These are phyloP conservation scores for Pontederia crassipes DNA, from an alignment of 176 grass and related monocot genomes.

Conservation along the genomic window DNA sequence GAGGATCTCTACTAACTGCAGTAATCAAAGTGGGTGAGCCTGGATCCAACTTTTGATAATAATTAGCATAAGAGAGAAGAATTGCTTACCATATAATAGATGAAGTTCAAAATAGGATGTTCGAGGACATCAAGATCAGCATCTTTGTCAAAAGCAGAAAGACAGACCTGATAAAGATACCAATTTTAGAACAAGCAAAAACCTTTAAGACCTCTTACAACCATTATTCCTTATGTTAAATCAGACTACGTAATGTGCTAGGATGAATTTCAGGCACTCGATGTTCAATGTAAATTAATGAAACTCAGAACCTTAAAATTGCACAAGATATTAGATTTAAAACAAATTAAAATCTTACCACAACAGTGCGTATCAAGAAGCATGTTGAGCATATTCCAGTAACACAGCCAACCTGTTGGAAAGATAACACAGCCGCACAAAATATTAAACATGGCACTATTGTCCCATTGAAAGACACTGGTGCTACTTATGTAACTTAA, in stretches of 20 bases:
- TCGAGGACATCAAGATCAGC: constrained; percentile 70
- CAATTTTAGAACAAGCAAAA: too few species aligned
- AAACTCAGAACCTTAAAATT: neutral
- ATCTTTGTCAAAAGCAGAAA: constrained; percentile 50
- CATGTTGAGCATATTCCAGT: constrained; percentile 25
- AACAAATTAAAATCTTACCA: constrained; percentile 10
- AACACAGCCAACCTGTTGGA: constrained; percentile 13
- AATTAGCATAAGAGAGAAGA: constrained; percentile 1
- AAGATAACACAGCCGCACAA: neutral
- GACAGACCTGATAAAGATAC: neutral
- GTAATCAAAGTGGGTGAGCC: neutral
- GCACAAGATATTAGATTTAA: neutral
- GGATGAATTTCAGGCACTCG: neutral
- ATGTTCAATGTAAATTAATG: too few species aligned
- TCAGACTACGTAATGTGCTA: neutral
- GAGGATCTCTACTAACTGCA: constrained; percentile 67
- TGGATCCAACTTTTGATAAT: neutral
- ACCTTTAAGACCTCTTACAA: neutral
- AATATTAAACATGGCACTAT: too few species aligned
- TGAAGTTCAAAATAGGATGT: constrained; percentile 70
- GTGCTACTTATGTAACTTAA: too few species aligned
- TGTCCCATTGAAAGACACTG: too few species aligned
- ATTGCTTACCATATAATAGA: constrained; percentile 60
- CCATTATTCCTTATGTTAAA: neutral
- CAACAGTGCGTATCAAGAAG: constrained; percentile 12